phyloP scores from a whole-genome alignment of 495 filamentous ascomycete species.

The Aspergillus steynii region DNA sequence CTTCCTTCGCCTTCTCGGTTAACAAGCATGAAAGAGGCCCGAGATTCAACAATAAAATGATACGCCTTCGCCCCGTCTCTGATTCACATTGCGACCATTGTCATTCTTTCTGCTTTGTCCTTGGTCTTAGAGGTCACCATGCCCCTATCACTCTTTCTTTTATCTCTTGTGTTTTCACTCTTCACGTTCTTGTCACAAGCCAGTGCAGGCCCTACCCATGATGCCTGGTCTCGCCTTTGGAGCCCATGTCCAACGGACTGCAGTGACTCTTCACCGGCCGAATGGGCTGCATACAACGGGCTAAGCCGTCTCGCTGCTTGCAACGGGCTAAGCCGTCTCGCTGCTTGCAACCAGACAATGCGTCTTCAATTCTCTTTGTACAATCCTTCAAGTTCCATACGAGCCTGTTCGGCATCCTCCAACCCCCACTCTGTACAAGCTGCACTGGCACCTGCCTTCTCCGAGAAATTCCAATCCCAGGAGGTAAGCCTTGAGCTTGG shows the following conservation, averaged over 20 bases:
- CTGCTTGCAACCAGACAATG: not conserved
- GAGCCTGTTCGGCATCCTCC: not conserved
- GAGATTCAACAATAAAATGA: no score
- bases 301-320: not conserved
- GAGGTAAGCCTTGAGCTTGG: slow-evolving; percentile 1
- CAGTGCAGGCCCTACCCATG: not conserved
- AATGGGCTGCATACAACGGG: not conserved
- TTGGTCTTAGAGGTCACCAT: no score
- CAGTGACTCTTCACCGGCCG: not conserved
- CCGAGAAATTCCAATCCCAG: not conserved
- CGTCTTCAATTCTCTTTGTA: not conserved
- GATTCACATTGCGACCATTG: no score
- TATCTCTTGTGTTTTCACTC: not conserved
- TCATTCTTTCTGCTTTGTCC: no score
- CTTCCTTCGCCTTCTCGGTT: no score
- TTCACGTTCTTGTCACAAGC: not conserved
- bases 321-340: not conserved
- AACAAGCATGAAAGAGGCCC: no score
- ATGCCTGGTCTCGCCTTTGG: not conserved
- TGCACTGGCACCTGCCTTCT: not conserved
- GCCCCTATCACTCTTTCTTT: no score
- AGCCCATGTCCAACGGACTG: not conserved
- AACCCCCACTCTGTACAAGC: not conserved
- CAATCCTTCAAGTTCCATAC: not conserved
- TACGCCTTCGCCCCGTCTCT: no score